Evolutionary conservation across 1,284 basidiomycete genomes (phyloP).

Genomic region (Ustilago nuda): DNA sequence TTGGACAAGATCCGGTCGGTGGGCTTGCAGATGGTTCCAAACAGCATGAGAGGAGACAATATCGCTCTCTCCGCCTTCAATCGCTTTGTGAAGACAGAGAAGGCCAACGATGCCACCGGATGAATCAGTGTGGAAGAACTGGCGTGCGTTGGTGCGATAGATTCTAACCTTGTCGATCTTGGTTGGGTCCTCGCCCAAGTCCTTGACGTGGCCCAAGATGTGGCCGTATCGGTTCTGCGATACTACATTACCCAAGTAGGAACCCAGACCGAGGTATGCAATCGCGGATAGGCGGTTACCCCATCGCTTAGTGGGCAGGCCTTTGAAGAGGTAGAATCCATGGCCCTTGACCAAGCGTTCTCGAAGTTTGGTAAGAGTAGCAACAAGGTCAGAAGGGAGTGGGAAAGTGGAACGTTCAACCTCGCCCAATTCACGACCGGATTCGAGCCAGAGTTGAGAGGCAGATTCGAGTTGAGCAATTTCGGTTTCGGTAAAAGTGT

Average conservation of each 20-base stretch:
- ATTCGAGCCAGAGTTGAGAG: slow-evolving; percentile 50
- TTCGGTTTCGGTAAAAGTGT: slow-evolving; percentile 50
- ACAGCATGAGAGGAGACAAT: slow-evolving; percentile 71
- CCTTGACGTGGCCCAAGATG: slow-evolving; percentile 71
- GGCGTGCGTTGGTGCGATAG: slow-evolving; percentile 70
- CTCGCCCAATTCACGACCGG: slow-evolving; percentile 55
- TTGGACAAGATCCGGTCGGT: slow-evolving; percentile 71
- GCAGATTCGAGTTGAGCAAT: slow-evolving; percentile 56
- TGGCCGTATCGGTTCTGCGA: slow-evolving; percentile 71
- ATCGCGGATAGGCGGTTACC: slow-evolving; percentile 68
- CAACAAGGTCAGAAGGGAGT: slow-evolving; percentile 48
- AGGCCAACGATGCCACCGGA: slow-evolving; percentile 70
- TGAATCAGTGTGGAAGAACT: slow-evolving; percentile 70
- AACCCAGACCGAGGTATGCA: slow-evolving; percentile 70
- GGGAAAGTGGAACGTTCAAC: slow-evolving; percentile 63
- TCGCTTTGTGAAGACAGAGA: slow-evolving; percentile 71
- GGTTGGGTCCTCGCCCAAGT: slow-evolving; percentile 71
- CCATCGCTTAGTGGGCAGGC: slow-evolving; percentile 70
- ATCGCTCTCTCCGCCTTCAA: slow-evolving; percentile 71
- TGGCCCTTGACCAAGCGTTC: slow-evolving; percentile 54
- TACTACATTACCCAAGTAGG: slow-evolving; percentile 69
- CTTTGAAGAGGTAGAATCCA: slow-evolving; percentile 71
- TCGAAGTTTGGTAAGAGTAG: slow-evolving; percentile 45
- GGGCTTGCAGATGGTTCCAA: slow-evolving; percentile 71
- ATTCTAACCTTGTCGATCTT: slow-evolving; percentile 71